Conservation (phyloP, 1,284 basidiomycete genomes). For the Psilocybe mexicana region DNA sequence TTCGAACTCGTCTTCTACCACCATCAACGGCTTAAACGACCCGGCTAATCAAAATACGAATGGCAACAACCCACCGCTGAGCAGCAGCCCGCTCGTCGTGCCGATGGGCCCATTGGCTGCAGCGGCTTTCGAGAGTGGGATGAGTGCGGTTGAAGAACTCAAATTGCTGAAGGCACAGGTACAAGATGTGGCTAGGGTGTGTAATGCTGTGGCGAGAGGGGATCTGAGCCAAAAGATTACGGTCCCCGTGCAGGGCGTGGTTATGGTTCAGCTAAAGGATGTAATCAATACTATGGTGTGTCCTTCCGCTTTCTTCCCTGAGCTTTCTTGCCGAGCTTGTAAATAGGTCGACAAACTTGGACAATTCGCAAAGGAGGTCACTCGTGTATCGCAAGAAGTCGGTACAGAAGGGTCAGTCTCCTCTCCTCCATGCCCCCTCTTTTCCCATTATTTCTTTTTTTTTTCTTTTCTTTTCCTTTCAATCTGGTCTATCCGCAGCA, state of each 20-base stretch:
- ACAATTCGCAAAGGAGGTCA: conserved; percentile 84
- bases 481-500: background rate
- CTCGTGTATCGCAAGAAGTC: conserved; percentile 88
- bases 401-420: conserved; percentile 78
- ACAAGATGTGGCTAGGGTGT: conserved; percentile 84
- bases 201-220: conserved; percentile 93
- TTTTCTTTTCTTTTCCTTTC: background rate
- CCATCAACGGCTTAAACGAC: background rate
- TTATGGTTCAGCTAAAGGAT: conserved; percentile 97
- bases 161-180: conserved; percentile 86
- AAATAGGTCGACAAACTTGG: conserved; percentile 71
- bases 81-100: conserved; percentile 46
- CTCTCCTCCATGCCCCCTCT: background rate
- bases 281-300: conserved; percentile 95
- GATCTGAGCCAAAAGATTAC: conserved; percentile 97
- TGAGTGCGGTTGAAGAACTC: conserved; percentile 78
- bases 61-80: conserved; percentile 16
- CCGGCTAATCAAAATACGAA: background rate
- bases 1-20: too few species aligned
- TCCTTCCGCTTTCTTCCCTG: background rate
- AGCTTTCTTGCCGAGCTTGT: background rate
- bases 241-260: conserved; percentile 92
- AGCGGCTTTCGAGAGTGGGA: conserved; percentile 63
- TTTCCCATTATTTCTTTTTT: background rate
- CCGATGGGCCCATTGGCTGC: conserved; percentile 57